These are phyloP conservation scores for Scytalidium lignicola DNA, from an alignment of 2,329 filamentous ascomycete species.

Conservation along the genomic window DNA sequence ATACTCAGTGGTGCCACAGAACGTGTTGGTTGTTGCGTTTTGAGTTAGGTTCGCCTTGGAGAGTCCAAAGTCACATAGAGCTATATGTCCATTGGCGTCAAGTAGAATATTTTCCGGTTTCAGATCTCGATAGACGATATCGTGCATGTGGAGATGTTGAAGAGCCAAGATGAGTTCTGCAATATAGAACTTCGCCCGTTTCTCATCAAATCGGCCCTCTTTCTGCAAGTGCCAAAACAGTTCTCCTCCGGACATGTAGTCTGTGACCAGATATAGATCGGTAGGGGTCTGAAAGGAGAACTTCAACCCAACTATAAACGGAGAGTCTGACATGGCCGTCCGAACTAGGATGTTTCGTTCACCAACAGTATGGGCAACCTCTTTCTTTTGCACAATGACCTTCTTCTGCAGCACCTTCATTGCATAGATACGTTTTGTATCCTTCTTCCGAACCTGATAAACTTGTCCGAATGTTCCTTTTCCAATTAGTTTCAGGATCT, in stretches of 20 bases:
- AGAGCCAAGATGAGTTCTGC: slow-evolving; percentile 93
- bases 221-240: slow-evolving; percentile 98
- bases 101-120: slow-evolving; percentile 97
- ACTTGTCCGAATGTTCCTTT: slow-evolving; percentile 99
- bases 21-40: slow-evolving; percentile 97
- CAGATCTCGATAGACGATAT: slow-evolving; percentile 95
- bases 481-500: slow-evolving; percentile 92
- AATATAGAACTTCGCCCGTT: slow-evolving; percentile 96
- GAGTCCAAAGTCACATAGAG: slow-evolving; percentile 92
- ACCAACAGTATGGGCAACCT: slow-evolving; percentile 93
- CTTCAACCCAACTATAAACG: slow-evolving; percentile 96
- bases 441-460: slow-evolving; percentile 96
- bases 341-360: slow-evolving; percentile 96
- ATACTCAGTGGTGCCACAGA: slow-evolving; percentile 97
- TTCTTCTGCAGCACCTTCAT: slow-evolving; percentile 99
- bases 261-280: slow-evolving; percentile 95
- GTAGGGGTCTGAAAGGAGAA: slow-evolving; percentile 98
- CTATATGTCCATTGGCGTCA: slow-evolving; percentile 96
- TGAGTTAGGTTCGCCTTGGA: slow-evolving; percentile 97
- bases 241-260: slow-evolving; percentile 99
- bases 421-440: slow-evolving; percentile 91
- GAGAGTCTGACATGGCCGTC: slow-evolving; percentile 90
- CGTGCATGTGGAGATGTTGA: slow-evolving; percentile 90
- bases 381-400: slow-evolving; percentile 99
- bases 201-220: slow-evolving; percentile 91